Evolutionary conservation across 768 basidiomycete species (phyloP).

Genomic region (Amanita phalloides): DNA sequence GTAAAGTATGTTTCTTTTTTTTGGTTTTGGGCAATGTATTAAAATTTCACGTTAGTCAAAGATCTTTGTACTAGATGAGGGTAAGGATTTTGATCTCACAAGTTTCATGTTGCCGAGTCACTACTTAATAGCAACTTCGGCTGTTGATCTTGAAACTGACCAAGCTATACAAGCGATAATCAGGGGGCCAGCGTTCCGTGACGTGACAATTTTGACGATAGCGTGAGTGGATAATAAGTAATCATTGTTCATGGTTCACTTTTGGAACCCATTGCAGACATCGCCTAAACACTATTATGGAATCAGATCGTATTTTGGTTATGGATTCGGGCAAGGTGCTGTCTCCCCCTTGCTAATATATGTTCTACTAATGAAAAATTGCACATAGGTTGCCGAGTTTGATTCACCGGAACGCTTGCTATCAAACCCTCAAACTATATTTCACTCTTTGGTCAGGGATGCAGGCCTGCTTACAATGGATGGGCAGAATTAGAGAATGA

Average conservation of each 20-base stretch:
- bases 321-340: conserved; percentile 65
- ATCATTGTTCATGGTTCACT: not conserved
- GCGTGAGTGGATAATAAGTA: conserved; percentile 39
- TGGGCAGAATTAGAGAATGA: not conserved
- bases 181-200: conserved; percentile 61
- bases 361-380: not conserved
- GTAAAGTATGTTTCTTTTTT: conserved; percentile 37
- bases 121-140: conserved; percentile 56
- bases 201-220: conserved; percentile 80
- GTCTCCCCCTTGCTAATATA: not conserved
- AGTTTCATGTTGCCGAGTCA: conserved; percentile 4
- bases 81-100: conserved; percentile 18
- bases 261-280: conserved; percentile 32
- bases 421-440: conserved; percentile 41
- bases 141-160: conserved; percentile 88
- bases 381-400: conserved; percentile 57
- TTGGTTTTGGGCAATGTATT: not conserved
- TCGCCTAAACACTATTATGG: conserved; percentile 75
- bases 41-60: conserved; percentile 39
- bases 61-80: conserved; percentile 91
- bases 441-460: conserved; percentile 55
- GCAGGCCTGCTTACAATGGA: conserved; percentile 33
- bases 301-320: conserved; percentile 74
- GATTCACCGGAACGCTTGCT: conserved; percentile 62
- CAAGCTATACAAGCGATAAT: conserved; percentile 83